Conservation (phyloP, 1,284 basidiomycete species). For the Leccinum ponderosum region DNA sequence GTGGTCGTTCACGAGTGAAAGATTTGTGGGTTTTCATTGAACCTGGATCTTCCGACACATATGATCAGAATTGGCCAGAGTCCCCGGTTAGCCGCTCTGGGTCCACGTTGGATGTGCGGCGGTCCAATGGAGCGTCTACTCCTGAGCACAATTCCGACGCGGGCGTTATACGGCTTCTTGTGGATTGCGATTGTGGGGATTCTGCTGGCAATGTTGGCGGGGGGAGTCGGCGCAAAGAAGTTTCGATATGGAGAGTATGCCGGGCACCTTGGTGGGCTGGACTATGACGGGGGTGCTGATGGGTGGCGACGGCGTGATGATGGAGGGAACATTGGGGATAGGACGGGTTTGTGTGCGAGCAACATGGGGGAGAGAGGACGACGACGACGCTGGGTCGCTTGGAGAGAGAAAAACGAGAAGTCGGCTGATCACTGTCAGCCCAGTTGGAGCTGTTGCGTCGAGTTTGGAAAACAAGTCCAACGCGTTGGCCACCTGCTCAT, state of each 20-base stretch:
- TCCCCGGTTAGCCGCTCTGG: slow-evolving; percentile 36
- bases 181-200: slow-evolving; percentile 33
- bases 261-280: slow-evolving; percentile 69
- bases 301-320: slow-evolving; percentile 58
- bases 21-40: slow-evolving; percentile 80
- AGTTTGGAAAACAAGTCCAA: too few species aligned
- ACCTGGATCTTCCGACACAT: slow-evolving; percentile 39
- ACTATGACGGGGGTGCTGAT: slow-evolving; percentile 69
- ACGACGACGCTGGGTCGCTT: slow-evolving; percentile 13
- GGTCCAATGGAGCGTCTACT: slow-evolving; percentile 36
- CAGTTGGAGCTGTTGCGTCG: slow-evolving; percentile 29
- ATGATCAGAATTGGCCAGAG: slow-evolving; percentile 36
- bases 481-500: too few species aligned
- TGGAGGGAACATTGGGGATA: slow-evolving; percentile 35
- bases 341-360: slow-evolving; percentile 60
- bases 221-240: slow-evolving; percentile 41
- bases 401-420: slow-evolving; percentile 34
- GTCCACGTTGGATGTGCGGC: slow-evolving; percentile 34
- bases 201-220: slow-evolving; percentile 34
- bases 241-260: slow-evolving; percentile 68
- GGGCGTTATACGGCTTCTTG: slow-evolving; percentile 23
- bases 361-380: slow-evolving; percentile 44
- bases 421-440: slow-evolving; percentile 35
- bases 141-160: slow-evolving; percentile 30
- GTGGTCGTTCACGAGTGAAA: slow-evolving; percentile 67